These are phyloP conservation scores for Suillus occidentalis DNA, from an alignment of 768 basidiomycete species.

Conservation along the genomic window DNA sequence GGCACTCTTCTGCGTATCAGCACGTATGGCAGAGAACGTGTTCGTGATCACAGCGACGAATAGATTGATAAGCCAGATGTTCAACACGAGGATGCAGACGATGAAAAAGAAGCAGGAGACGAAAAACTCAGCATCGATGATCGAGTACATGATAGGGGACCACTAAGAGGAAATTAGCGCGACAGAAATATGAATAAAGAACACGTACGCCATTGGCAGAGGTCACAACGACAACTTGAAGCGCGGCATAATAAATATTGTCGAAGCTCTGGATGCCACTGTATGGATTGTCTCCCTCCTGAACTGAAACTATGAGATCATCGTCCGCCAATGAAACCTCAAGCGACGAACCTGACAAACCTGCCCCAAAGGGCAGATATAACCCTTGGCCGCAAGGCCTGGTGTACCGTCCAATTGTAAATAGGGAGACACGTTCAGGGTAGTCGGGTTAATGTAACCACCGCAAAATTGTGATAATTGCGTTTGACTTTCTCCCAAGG, in stretches of 20 bases:
- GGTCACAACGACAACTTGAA: slow-evolving; percentile 86
- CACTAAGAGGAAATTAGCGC: slow-evolving; percentile 44
- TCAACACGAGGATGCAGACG: slow-evolving; percentile 77
- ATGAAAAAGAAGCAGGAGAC: slow-evolving; percentile 89
- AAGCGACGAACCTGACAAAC: slow-evolving; percentile 61
- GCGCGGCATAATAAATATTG: slow-evolving; percentile 73
- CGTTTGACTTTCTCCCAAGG: slow-evolving; percentile 51
- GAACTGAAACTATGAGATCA: neutral
- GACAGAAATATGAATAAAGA: slow-evolving; percentile 4
- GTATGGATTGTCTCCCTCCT: slow-evolving; percentile 71
- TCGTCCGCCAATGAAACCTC: neutral
- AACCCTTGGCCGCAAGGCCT: slow-evolving; percentile 65
- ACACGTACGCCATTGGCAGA: slow-evolving; percentile 69
- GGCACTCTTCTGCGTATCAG: slow-evolving; percentile 86
- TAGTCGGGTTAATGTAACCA: slow-evolving; percentile 67
- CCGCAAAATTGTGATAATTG: slow-evolving; percentile 71
- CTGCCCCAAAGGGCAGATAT: slow-evolving; percentile 86
- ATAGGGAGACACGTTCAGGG: slow-evolving; percentile 47
- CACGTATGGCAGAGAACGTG: slow-evolving; percentile 84
- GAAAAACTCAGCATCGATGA: slow-evolving; percentile 90
- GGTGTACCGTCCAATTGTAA: slow-evolving; percentile 38
- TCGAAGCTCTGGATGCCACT: slow-evolving; percentile 79
- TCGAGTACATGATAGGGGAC: slow-evolving; percentile 80
- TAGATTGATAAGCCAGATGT: slow-evolving; percentile 92
- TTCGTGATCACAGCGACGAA: slow-evolving; percentile 96